These are phyloP conservation scores for Puccinia horiana DNA, from an alignment of 1,284 basidiomycete species.

Conservation along the genomic window DNA sequence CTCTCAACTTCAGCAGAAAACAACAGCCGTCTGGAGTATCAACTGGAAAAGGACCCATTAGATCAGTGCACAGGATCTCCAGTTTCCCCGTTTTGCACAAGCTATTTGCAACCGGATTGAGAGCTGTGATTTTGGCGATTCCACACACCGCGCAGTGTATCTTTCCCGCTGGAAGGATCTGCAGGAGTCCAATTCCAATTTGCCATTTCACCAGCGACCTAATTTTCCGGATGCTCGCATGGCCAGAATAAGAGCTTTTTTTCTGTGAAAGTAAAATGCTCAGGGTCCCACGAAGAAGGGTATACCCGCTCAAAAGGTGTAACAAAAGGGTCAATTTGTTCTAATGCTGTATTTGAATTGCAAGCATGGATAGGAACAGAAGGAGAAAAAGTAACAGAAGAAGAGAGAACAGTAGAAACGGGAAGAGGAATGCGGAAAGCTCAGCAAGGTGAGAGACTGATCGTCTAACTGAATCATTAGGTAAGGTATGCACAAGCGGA, in stretches of 20 bases:
- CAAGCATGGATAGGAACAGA: neutral
- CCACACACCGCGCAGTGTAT: neutral
- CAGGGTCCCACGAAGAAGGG: neutral
- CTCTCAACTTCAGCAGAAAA: neutral
- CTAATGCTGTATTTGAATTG: no score
- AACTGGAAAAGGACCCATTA: slow-evolving; percentile 9
- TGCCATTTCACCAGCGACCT: neutral
- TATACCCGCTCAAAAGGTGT: neutral
- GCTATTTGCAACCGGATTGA: neutral
- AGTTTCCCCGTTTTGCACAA: neutral
- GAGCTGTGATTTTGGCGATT: neutral
- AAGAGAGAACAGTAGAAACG: neutral
- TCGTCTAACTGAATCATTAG: neutral
- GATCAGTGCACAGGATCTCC: neutral
- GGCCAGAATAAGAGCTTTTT: neutral
- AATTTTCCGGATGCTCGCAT: neutral
- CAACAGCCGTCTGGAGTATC: neutral
- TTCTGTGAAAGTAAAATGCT: neutral
- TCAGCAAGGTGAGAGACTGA: neutral
- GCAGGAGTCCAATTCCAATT: neutral
- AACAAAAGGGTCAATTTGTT: neutral
- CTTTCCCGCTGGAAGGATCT: neutral
- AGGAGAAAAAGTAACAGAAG: neutral
- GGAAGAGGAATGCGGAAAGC: neutral
- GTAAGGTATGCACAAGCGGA: neutral